Evolutionary conservation across 2,329 filamentous ascomycete genomes (phyloP).

Genomic region (Arthrobotrys megalospora): DNA sequence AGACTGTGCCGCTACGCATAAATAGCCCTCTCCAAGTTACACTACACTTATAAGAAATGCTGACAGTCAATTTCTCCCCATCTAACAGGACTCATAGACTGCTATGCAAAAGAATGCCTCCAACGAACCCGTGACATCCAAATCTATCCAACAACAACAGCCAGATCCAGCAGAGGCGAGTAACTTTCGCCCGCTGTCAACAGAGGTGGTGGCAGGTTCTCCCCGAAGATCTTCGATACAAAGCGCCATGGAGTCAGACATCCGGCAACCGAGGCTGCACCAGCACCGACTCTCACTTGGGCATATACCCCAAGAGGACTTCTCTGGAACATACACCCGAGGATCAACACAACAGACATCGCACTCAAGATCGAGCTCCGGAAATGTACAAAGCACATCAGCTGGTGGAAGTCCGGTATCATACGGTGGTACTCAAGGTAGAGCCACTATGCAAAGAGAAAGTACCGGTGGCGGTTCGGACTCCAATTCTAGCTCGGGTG

Average conservation of each 20-base stretch:
- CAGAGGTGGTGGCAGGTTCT: conserved; percentile 12
- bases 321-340: conserved; percentile 49
- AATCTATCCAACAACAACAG: conserved; percentile 49
- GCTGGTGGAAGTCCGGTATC: conserved; percentile 56
- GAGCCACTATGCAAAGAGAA: conserved; percentile 47
- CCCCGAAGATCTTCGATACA: conserved; percentile 54
- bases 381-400: conserved; percentile 56
- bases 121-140: conserved; percentile 46
- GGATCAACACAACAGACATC: conserved; percentile 58
- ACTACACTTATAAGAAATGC: neutral
- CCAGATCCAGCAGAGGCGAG: conserved; percentile 40
- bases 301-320: conserved; percentile 54
- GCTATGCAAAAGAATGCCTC: conserved; percentile 60
- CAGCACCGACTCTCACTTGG: conserved; percentile 57
- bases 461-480: conserved; percentile 46
- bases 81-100: conserved; percentile 28
- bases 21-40: neutral
- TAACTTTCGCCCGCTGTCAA: conserved; percentile 35
- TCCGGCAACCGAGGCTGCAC: conserved; percentile 58
- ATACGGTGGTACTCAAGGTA: conserved; percentile 47
- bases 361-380: conserved; percentile 58
- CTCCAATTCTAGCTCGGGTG: conserved; percentile 53
- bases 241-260: conserved; percentile 60
- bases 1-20: conserved; percentile 6
- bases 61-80: neutral